phyloP scores from a whole-genome alignment of 129 eudicot species.

The Erigeron canadensis region DNA sequence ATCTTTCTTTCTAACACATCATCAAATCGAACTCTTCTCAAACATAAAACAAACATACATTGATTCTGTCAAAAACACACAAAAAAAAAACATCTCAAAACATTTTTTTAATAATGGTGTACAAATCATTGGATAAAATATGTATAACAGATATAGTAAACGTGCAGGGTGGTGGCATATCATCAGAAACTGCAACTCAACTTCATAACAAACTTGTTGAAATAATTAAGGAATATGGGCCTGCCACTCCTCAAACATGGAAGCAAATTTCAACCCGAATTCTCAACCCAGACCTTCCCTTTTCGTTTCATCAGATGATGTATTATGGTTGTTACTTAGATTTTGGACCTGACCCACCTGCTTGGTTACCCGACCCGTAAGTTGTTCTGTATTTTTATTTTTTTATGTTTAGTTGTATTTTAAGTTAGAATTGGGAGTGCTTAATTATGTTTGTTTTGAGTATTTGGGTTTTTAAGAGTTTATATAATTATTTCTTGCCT shows the following conservation, averaged over 20 bases:
- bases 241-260: constrained; percentile 71
- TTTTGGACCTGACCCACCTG: constrained; percentile 84
- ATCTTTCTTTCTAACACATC: too few species aligned
- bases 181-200: constrained; percentile 40
- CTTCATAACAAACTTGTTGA: constrained; percentile 51
- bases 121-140: constrained; percentile 65
- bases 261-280: constrained; percentile 45
- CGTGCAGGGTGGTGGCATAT: constrained; percentile 33
- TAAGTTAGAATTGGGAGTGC: not conserved
- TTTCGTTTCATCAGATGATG: constrained; percentile 82
- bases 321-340: constrained; percentile 76
- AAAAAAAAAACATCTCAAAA: not conserved
- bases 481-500: too few species aligned
- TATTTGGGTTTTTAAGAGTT: not conserved
- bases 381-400: constrained; percentile 10
- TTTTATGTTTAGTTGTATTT: not conserved
- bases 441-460: not conserved
- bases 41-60: not conserved
- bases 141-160: constrained; percentile 51
- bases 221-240: constrained; percentile 44
- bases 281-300: constrained; percentile 69
- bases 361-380: constrained; percentile 88
- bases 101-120: constrained; percentile 37
- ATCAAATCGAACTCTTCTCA: too few species aligned
- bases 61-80: not conserved